phyloP scores from a whole-genome alignment of 106 monocot genomes.

The Cymbidium sinense region DNA sequence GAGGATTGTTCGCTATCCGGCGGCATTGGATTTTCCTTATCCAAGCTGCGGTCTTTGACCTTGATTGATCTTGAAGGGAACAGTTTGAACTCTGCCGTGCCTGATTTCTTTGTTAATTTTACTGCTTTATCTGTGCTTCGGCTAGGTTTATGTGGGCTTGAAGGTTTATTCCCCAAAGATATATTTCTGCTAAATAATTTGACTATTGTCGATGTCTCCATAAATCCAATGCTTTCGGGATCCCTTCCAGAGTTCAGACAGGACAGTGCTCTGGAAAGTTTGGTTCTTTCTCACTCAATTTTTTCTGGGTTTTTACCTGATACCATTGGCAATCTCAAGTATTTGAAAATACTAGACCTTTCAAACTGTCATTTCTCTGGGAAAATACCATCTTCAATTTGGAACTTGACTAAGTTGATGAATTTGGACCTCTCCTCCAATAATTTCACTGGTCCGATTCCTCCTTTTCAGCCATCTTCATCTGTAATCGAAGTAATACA shows the following conservation, averaged over 20 bases:
- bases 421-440: conserved; percentile 56
- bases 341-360: conserved; percentile 36
- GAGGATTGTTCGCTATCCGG: conserved; percentile 37
- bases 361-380: conserved; percentile 34
- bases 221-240: conserved; percentile 45
- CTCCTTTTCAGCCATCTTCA: conserved; percentile 2
- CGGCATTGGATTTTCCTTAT: conserved; percentile 29
- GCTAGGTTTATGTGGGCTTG: conserved; percentile 22
- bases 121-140: conserved; percentile 27
- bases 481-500: conserved; percentile 3
- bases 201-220: conserved; percentile 34
- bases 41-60: conserved; percentile 16
- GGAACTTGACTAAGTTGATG: conserved; percentile 25
- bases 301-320: conserved; percentile 28
- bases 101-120: conserved; percentile 32
- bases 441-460: conserved; percentile 44
- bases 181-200: conserved; percentile 34
- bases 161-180: conserved; percentile 30
- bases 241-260: conserved; percentile 23
- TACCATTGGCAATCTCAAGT: conserved; percentile 34
- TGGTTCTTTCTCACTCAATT: conserved; percentile 30
- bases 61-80: conserved; percentile 39
- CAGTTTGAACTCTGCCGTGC: conserved; percentile 20
- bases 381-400: conserved; percentile 37
- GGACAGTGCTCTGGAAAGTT: conserved; percentile 19